Evolutionary conservation across 177 flowering plant species (phyloP).

Genomic region (Tripterygium wilfordii): DNA sequence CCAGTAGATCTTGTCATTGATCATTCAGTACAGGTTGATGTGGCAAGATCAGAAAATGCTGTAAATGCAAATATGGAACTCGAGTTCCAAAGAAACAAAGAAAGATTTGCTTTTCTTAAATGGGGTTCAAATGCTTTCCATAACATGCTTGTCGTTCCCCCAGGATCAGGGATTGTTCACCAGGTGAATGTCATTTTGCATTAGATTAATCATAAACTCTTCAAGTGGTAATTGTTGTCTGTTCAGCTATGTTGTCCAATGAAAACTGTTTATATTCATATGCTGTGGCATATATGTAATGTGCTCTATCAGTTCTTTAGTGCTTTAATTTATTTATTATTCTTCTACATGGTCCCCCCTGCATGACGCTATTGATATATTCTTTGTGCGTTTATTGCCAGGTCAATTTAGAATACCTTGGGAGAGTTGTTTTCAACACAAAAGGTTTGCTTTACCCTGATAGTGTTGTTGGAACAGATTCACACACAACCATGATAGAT

Average conservation of each 20-base stretch:
- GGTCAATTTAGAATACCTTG: slow-evolving; percentile 49
- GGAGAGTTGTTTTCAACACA: slow-evolving; percentile 44
- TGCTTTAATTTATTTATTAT: too few species aligned
- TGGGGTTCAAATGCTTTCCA: slow-evolving; percentile 47
- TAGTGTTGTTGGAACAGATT: slow-evolving; percentile 52
- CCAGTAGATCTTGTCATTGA: slow-evolving; percentile 55
- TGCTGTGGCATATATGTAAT: too few species aligned
- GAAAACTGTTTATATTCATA: too few species aligned
- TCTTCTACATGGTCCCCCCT: too few species aligned
- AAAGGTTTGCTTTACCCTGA: slow-evolving; percentile 44
- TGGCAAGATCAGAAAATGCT: slow-evolving; percentile 43
- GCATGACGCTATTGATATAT: too few species aligned
- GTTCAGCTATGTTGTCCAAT: too few species aligned
- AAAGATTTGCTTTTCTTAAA: slow-evolving; percentile 46
- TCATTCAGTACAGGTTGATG: slow-evolving; percentile 47
- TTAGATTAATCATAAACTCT: too few species aligned
- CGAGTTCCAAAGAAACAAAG: slow-evolving; percentile 40
- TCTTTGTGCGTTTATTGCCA: slow-evolving; percentile 11
- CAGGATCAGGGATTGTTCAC: slow-evolving; percentile 52
- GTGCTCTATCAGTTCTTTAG: too few species aligned
- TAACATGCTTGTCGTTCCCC: slow-evolving; percentile 52
- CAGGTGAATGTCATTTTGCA: too few species aligned
- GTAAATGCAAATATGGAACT: slow-evolving; percentile 44
- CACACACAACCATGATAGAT: slow-evolving; percentile 56
- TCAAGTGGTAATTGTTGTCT: too few species aligned